phyloP scores from a whole-genome alignment of 306 rosid species.

The Cucurbita maxima region DNA sequence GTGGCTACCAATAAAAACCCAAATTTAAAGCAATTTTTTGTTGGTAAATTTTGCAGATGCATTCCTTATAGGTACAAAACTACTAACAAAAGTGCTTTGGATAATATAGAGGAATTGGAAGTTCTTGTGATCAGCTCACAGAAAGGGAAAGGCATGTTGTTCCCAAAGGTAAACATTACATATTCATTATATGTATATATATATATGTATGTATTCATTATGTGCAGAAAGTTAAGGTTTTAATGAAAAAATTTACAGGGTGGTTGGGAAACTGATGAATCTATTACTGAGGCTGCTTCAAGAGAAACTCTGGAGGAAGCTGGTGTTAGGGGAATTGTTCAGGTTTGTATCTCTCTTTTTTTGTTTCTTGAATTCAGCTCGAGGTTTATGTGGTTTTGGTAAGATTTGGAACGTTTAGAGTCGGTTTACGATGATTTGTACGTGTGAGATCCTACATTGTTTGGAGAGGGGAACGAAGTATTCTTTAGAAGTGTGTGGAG shows the following conservation, averaged over 20 bases:
- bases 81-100: conserved; percentile 16
- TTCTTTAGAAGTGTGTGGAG: too few species aligned
- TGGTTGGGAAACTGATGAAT: conserved; percentile 89
- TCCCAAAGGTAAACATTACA: conserved; percentile 64
- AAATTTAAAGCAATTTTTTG: not conserved
- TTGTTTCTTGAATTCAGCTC: not conserved
- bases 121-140: conserved; percentile 79
- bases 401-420: not conserved
- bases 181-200: not conserved
- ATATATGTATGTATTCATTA: not conserved
- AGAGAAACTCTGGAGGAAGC: conserved; percentile 89
- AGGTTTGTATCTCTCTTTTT: conserved; percentile 23
- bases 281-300: conserved; percentile 71
- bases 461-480: too few species aligned
- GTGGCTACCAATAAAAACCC: not conserved
- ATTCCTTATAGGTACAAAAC: conserved; percentile 67
- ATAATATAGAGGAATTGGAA: conserved; percentile 38
- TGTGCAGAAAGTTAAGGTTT: not conserved
- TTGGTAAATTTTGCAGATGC: conserved; percentile 40
- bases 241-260: conserved; percentile 29
- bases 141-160: conserved; percentile 74
- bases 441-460: too few species aligned
- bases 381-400: not conserved
- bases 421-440: not conserved
- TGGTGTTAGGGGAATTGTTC: conserved; percentile 67